A percentile compares a stretch with the other conserved stretches of the same genome.
Conservation (phyloP, 1,139 yeast species). For the Sugiyamaella pinicola region DNA sequence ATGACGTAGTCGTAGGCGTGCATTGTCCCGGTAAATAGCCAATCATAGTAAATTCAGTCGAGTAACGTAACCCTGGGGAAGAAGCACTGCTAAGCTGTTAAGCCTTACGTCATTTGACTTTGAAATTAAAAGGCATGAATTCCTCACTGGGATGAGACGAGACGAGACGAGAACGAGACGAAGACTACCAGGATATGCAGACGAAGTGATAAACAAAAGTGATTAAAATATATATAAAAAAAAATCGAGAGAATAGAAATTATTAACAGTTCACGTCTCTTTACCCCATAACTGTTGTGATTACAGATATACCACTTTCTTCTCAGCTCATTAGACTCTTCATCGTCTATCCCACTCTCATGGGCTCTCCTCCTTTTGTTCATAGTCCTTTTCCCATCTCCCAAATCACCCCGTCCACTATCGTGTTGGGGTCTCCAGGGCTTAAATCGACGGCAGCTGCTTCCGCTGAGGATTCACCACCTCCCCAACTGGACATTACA, state of each 20-base stretch:
- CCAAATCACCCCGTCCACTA: conserved; percentile 34
- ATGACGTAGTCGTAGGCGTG: conserved; percentile 2
- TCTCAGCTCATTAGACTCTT: background rate
- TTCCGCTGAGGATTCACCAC: background rate
- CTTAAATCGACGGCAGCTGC: conserved; percentile 1
- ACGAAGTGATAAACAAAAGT: background rate
- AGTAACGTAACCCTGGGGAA: background rate
- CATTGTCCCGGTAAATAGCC: background rate
- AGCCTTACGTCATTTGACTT: conserved; percentile 8
- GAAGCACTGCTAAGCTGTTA: background rate
- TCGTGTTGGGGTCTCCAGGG: conserved; percentile 30
- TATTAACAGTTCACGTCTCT: no score
- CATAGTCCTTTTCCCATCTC: conserved; percentile 32
- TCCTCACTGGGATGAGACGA: background rate
- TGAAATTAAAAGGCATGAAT: background rate
- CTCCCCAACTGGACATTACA: background rate
- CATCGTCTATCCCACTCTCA: background rate
- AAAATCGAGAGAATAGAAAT: no score
- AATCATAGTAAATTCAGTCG: conserved; percentile 7
- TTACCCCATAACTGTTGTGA: no score
- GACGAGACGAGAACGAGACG: background rate
- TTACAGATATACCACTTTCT: no score
- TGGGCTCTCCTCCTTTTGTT: conserved; percentile 11
- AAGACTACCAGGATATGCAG: background rate
- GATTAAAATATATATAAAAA: no score